Evolutionary conservation across 495 filamentous ascomycete genomes (phyloP), one percentile per base, ranked within the genome.

Genomic region (Talaromyces borbonicus): DNA sequence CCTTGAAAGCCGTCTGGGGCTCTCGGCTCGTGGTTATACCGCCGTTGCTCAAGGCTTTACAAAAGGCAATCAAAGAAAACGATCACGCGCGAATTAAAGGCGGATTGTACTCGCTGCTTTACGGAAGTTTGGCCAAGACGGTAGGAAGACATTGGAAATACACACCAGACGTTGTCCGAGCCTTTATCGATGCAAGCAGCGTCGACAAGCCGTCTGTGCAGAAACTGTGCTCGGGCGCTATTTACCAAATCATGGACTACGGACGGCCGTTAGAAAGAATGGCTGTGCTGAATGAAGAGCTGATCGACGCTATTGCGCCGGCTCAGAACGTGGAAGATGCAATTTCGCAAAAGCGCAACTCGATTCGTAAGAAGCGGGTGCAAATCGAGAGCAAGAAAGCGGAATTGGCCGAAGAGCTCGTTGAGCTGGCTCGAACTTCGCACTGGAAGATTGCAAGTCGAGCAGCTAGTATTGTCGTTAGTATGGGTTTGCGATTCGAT

Each of bases 391-490:
- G 69, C 46, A 89, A 85, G 66, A 97, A 96, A 66, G 72, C 81
- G 0, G 74, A 79, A 4, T 66, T 97, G 12, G 85, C 89, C 0
- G 65, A 83, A 46, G 86, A 95, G 54, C 73, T 99, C 30, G 81
- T 90, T 2, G 78, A 85, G 30, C 60, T 87, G 43, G 83, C 86
- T 0, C 77, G 78, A 46, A 73, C 77, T 18, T 85, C 87, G 0
- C 93, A 97, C 57, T 99, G 92, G 92, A 97, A 94, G 72, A 85
- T 94, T 50, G 90, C 89, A 8, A 87, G 79, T 48, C 74, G 92
- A 22, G 90, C 87, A 32, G 85, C 84, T 11, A 84, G 89, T 18
- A 90, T 97, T 52, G 83, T 94, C 12, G 77, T 90, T 48, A 90
- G 89, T 47, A 75, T 94, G 52, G 88, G 85, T 42, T 73, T 95